Conservation (phyloP, 768 basidiomycete genomes). For the Lanmaoa pseudosensibilis region DNA sequence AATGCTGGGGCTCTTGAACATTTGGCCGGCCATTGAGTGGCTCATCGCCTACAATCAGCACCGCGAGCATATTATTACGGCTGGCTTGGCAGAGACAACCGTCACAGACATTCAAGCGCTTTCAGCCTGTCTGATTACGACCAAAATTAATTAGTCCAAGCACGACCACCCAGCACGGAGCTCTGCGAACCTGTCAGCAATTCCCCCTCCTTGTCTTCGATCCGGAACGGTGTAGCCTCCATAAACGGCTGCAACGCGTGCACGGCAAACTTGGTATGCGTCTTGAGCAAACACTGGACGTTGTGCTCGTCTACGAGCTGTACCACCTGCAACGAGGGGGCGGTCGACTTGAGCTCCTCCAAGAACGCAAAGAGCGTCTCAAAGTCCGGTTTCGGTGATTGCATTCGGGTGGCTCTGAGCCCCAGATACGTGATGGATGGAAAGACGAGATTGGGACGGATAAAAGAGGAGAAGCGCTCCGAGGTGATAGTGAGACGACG, state of each 20-base stretch:
- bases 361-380: constrained; percentile 13
- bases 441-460: neutral
- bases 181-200: constrained; percentile 21
- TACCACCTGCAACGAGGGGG: constrained; percentile 22
- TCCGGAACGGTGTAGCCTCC: constrained; percentile 7
- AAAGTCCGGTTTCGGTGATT: constrained; percentile 3
- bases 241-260: constrained; percentile 11
- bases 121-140: constrained; percentile 16
- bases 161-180: neutral
- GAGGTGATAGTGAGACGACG: constrained; percentile 21
- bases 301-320: constrained; percentile 20
- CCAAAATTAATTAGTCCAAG: neutral
- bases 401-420: constrained; percentile 4
- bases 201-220: constrained; percentile 25
- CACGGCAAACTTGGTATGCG: constrained; percentile 11
- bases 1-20: neutral
- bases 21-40: neutral
- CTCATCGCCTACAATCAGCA: neutral
- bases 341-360: constrained; percentile 3
- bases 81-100: neutral
- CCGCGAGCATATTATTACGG: neutral
- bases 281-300: constrained; percentile 17
- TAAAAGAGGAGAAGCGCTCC: neutral
- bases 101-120: constrained; percentile 3
- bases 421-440: constrained; percentile 21